Base-by-base conservation (phyloP, 2,329 filamentous ascomycete genomes). In the Coniella vitis region DNA sequence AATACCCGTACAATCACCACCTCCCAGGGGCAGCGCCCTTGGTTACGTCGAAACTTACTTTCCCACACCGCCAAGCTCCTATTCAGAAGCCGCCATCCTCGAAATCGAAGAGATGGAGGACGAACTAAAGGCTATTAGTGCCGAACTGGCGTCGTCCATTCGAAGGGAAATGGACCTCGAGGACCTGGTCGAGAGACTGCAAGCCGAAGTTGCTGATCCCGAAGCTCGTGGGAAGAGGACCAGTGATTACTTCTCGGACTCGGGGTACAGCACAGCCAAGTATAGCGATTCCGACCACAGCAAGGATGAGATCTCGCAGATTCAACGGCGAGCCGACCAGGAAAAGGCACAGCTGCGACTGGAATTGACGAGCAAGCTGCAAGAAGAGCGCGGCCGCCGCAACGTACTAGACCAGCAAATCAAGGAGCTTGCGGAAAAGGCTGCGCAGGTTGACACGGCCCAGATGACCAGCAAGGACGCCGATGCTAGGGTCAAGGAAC, bases 191-290 rank as follows among this genome's bases (percentile, higher is more conserved):
- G 93, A 98, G 57, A 78, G 86, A 50, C 71, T 95, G 58, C 90
- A 96, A 64, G 72, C 81, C n/a, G 90, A 96, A 61, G 75, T 76
- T 55, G 76, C 74, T 65, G 75, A 81, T 66, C 61, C 75, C 60
- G 68, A 74, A 65, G 62, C 72, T 57, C 59, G 76, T 22, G 83
- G 79, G 55, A 85, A 86, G 63, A 80, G 91, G 53, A 94, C 88
- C 9, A 97, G 93, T 68, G 93, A 98, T 68, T 97, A 98, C 69
- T 98, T 93, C 65, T 98, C 93, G 2, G 93, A 98, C 65, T 95
- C 90, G 5, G 93, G 93, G 29, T 85, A 88, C 50, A 91, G 89
- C 65, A 91, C 89, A 1, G 78, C 87, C 46, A 86, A 89, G 60
- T 85, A 84, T 60, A 83, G 85, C 53, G 84, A 87, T 40, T 72